Conservation (phyloP, 1,284 basidiomycete genomes). For the Trichosporon sp. region DNA sequence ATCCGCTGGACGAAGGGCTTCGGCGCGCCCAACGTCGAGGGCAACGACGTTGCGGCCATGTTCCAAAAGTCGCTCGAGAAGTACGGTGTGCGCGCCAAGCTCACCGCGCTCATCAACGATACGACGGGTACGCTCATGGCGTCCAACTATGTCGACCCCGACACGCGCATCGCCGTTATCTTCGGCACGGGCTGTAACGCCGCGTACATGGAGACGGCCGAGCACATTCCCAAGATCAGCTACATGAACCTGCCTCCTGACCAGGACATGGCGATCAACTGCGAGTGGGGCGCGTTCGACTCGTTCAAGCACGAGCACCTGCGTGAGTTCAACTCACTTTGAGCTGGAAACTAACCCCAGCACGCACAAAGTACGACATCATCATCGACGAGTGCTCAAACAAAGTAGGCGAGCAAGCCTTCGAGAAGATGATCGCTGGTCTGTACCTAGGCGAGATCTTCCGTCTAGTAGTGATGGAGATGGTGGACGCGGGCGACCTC, state of each 20-base stretch:
- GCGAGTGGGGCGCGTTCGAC: slow-evolving; percentile 85
- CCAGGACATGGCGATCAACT: slow-evolving; percentile 87
- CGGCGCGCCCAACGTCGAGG: slow-evolving; percentile 85
- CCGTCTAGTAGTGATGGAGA: slow-evolving; percentile 85
- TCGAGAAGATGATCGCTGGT: slow-evolving; percentile 95
- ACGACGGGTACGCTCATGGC: slow-evolving; percentile 96
- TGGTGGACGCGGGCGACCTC: slow-evolving; percentile 92
- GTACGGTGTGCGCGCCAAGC: slow-evolving; percentile 60
- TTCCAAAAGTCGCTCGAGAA: slow-evolving; percentile 74
- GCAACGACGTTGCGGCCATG: slow-evolving; percentile 86
- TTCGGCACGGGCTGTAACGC: slow-evolving; percentile 99
- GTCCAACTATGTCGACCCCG: slow-evolving; percentile 88
- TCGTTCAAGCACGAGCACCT: slow-evolving; percentile 92
- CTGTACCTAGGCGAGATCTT: slow-evolving; percentile 96
- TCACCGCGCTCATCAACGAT: slow-evolving; percentile 90
- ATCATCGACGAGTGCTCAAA: slow-evolving; percentile 90
- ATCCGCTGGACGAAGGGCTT: slow-evolving; percentile 99
- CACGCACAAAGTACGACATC: slow-evolving; percentile 88
- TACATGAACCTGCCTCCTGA: slow-evolving; percentile 62
- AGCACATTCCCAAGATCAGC: slow-evolving; percentile 68
- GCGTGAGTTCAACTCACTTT: slow-evolving; percentile 44
- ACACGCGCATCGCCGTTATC: slow-evolving; percentile 88
- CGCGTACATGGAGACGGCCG: slow-evolving; percentile 89
- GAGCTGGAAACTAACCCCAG: slow-evolving; percentile 23
- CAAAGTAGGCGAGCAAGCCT: slow-evolving; percentile 84